phyloP scores from a whole-genome alignment of 129 eudicot genomes.

The Logfia minima region DNA sequence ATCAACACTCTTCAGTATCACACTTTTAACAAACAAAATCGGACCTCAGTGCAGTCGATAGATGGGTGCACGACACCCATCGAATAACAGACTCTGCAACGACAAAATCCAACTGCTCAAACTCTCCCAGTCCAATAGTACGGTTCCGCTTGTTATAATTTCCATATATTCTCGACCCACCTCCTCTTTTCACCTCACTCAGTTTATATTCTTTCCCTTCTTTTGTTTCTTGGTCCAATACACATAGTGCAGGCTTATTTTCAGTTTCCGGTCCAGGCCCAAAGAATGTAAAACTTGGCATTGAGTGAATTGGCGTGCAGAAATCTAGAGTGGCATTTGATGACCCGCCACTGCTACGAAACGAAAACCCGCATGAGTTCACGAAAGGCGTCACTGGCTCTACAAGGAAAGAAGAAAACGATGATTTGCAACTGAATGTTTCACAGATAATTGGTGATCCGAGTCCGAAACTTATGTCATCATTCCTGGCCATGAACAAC shows the following conservation, averaged over 20 bases:
- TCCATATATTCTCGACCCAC: constrained; percentile 41
- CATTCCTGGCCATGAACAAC: constrained; percentile 42
- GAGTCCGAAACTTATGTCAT: constrained; percentile 62
- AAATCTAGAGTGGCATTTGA: constrained; percentile 38
- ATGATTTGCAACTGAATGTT: constrained; percentile 54
- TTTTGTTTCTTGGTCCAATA: constrained; percentile 26
- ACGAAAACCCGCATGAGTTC: constrained; percentile 60
- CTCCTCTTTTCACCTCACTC: constrained; percentile 43
- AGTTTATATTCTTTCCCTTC: constrained; percentile 30
- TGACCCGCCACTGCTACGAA: constrained; percentile 55
- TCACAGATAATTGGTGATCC: constrained; percentile 43
- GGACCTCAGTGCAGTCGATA: constrained; percentile 67
- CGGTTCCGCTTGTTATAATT: constrained; percentile 75
- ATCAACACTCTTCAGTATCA: constrained; percentile 15
- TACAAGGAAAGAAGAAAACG: constrained; percentile 62
- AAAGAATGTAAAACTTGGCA: constrained; percentile 74
- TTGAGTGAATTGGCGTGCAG: constrained; percentile 46
- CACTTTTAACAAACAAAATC: constrained; percentile 37
- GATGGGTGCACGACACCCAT: constrained; percentile 85
- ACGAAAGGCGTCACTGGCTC: constrained; percentile 48
- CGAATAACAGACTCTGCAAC: constrained; percentile 77
- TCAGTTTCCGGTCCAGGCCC: constrained; percentile 36
- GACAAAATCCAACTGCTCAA: constrained; percentile 65
- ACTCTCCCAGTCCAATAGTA: constrained; percentile 82
- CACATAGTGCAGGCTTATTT: constrained; percentile 26